Conservation (phyloP, 805 yeast species). For the Debaryomyces prosopidis region DNA sequence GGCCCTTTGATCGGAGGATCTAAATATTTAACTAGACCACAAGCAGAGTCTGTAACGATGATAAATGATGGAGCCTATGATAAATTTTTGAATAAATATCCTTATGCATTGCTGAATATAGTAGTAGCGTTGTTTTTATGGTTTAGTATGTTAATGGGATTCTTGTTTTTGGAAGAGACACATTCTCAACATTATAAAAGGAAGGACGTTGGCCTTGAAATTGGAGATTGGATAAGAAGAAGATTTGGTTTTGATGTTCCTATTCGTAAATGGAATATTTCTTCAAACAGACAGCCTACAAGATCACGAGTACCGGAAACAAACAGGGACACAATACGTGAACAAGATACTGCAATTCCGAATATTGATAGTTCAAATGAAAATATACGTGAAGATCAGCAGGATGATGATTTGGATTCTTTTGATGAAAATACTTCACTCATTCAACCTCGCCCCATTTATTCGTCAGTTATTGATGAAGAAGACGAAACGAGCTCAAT, state of each 20-base stretch:
- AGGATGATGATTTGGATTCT: conserved; percentile 6
- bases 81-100: conserved; percentile 27
- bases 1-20: conserved; percentile 62
- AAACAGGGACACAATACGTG: neutral
- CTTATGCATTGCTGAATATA: conserved; percentile 41
- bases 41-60: neutral
- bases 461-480: conserved; percentile 3
- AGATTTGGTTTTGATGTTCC: conserved; percentile 27
- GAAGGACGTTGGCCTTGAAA: conserved; percentile 32
- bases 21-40: conserved; percentile 51
- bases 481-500: conserved; percentile 10
- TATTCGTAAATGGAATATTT: conserved; percentile 27
- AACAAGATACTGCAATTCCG: neutral
- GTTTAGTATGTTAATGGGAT: conserved; percentile 27
- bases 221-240: conserved; percentile 34
- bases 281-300: neutral
- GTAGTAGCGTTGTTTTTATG: conserved; percentile 30
- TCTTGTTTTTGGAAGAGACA: conserved; percentile 40
- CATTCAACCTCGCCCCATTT: conserved; percentile 2
- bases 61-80: conserved; percentile 19
- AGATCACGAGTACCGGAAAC: neutral
- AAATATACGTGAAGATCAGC: conserved; percentile 13
- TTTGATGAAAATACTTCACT: conserved; percentile 1
- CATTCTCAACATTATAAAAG: conserved; percentile 21
- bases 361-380: neutral